Evolutionary conservation across 192 early-diverging fungal species (phyloP), one percentile per base, ranked within the genome.

Genomic region (Allomyces arbusculus): DNA sequence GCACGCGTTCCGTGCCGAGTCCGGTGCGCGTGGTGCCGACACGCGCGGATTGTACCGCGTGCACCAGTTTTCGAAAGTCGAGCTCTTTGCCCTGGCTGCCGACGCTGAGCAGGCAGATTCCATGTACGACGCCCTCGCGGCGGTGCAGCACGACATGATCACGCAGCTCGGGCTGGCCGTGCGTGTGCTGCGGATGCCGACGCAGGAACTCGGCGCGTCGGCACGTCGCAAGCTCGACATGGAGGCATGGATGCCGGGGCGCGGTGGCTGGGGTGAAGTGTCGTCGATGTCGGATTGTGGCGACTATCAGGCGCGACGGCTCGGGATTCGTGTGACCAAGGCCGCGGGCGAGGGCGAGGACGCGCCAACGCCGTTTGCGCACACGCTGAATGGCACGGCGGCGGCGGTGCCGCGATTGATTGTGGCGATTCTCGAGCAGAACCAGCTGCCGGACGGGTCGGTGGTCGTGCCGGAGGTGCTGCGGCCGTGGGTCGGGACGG

Each of bases 221-320:
- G 91, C 94, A 0, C 89, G 86, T 73, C 80, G 86, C 33, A 96
- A 96, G 62, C 89, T 86, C 65, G 94, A 96, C 65, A 91, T 96
- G 66, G 94, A 96, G 72, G 91, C 90, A 26, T 96, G 94, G 94
- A 94, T 96, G 91, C 92, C 94, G 8, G 94, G 91, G 11, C 77
- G 87, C 62, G 76, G 83, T 25, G 73, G 69, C 11, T 90, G 87
- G 88, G 89, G 88, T 10, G 89, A 91, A 73, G 89, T 95, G 50
- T 90, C 89, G 14, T 90, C 88, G 25, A 86, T 91, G 0, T 90
- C 87, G 16, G 93, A 91, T 70, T 96, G 93, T 71, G 94, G 91
- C 11, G 93, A 96, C 64, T 96, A 90, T 73, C 93, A 96, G 74
- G 77, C 91, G 0, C 82, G 93, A 7, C 72, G 93, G 4, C 77